Percentiles rank a stretch among this genome's conserved stretches.
phyloP scores from a whole-genome alignment of 208 protist genomes.

The Jaenimonas drosophilae region DNA sequence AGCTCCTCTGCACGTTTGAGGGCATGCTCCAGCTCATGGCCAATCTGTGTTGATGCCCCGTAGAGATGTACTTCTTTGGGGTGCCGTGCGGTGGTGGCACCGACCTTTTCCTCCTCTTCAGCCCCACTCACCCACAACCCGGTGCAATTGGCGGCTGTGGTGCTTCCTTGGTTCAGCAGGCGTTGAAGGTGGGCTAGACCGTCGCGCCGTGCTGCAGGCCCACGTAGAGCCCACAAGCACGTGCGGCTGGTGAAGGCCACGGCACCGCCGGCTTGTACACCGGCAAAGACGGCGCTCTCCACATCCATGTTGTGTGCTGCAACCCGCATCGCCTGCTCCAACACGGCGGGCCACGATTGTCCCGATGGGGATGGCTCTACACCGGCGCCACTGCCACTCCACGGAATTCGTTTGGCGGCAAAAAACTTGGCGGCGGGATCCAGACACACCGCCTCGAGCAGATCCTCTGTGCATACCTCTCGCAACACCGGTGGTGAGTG shows the following conservation, averaged over 20 bases:
- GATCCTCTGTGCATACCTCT: conserved; percentile 15
- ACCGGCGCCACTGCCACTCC: not conserved
- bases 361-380: too few species aligned
- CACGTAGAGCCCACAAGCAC: conserved; percentile 60
- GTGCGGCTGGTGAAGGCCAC: not conserved
- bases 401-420: conserved; percentile 20
- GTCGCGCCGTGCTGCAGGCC: conserved; percentile 13
- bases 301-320: not conserved
- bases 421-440: conserved; percentile 73
- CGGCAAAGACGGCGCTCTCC: too few species aligned
- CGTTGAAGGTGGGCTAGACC: conserved; percentile 41
- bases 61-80: conserved; percentile 28
- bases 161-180: conserved; percentile 16
- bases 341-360: conserved; percentile 18
- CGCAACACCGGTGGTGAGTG: not conserved
- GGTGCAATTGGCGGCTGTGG: not conserved
- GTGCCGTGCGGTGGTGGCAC: conserved; percentile 2
- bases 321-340: not conserved
- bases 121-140: conserved; percentile 4
- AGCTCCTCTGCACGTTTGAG: conserved; percentile 30
- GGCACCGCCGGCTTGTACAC: too few species aligned
- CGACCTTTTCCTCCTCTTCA: conserved; percentile 4
- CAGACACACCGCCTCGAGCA: conserved; percentile 43
- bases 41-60: conserved; percentile 34
- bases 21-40: conserved; percentile 13